A percentile compares a stretch with the other conserved stretches of the same genome.
Conservation (phyloP, 768 basidiomycete species). For the Lactarius tabidus region DNA sequence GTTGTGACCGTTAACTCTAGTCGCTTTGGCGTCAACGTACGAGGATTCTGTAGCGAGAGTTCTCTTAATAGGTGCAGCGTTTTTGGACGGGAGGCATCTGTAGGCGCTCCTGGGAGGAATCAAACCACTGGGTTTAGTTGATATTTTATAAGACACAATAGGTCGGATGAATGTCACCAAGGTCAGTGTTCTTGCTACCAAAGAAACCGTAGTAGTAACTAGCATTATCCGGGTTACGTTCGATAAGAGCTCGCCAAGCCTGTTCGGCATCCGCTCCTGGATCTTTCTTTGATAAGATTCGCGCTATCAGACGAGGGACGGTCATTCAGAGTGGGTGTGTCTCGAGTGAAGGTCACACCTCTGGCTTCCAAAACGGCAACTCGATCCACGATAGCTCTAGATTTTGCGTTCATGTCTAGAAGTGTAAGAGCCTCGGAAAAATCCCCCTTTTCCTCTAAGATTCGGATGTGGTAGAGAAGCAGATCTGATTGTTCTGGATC, state of each 20-base stretch:
- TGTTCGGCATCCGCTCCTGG: conserved; percentile 67
- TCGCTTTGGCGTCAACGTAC: conserved; percentile 66
- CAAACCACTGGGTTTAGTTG: neutral
- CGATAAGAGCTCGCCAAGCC: conserved; percentile 76
- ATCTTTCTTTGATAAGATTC: conserved; percentile 64
- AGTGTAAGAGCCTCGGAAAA: conserved; percentile 54
- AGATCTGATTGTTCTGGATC: conserved; percentile 85
- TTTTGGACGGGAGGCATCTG: conserved; percentile 47
- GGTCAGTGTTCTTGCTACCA: conserved; percentile 54
- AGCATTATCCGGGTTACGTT: conserved; percentile 79
- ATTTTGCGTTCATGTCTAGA: conserved; percentile 62
- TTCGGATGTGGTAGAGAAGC: conserved; percentile 66
- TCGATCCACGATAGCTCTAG: conserved; percentile 65
- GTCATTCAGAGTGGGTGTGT: neutral
- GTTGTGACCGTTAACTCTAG: conserved; percentile 65
- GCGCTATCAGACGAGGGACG: conserved; percentile 45
- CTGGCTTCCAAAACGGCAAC: conserved; percentile 62
- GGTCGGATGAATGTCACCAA: conserved; percentile 46
- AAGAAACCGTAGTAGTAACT: conserved; percentile 79
- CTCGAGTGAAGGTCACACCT: conserved; percentile 39
- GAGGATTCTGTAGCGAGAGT: conserved; percentile 59
- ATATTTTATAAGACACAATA: neutral
- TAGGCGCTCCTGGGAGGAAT: conserved; percentile 34
- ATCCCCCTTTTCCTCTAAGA: conserved; percentile 72
- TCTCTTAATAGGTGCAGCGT: conserved; percentile 56